Percentiles rank a stretch among this genome's conserved stretches.
These are phyloP conservation scores for Taxillus chinensis DNA, from an alignment of 164 flowering plant genomes.

Conservation along the genomic window DNA sequence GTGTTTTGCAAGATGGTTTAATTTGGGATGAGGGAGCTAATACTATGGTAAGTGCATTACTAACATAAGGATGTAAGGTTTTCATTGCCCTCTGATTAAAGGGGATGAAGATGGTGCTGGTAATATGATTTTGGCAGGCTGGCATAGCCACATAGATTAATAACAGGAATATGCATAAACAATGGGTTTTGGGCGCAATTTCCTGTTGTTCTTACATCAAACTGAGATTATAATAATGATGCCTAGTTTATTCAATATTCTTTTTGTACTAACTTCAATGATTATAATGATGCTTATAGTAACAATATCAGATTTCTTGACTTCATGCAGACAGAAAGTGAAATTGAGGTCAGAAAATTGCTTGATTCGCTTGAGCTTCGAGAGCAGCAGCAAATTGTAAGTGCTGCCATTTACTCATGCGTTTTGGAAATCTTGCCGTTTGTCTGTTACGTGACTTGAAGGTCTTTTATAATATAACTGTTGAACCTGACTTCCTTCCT, in stretches of 20 bases:
- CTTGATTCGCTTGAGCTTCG: constrained; percentile 68
- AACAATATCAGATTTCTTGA: constrained; percentile 3
- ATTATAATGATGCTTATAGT: constrained; percentile 1
- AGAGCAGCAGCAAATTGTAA: constrained; percentile 76
- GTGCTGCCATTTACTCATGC: constrained; percentile 9
- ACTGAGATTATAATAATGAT: no score
- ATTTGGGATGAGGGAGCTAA: constrained; percentile 98
- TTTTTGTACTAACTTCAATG: no score
- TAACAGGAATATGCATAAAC: no score
- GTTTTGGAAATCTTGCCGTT: neutral
- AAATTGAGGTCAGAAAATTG: constrained; percentile 48
- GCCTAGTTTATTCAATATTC: no score
- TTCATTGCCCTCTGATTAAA: no score
- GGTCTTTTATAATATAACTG: no score
- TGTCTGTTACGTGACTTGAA: neutral
- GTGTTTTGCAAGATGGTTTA: constrained; percentile 50
- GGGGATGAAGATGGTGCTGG: no score
- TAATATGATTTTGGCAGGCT: no score
- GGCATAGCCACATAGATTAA: no score
- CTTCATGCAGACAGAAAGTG: constrained; percentile 69
- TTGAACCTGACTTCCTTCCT: no score
- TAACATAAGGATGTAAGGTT: neutral
- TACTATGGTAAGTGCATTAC: constrained; percentile 53
- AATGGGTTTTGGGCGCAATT: no score
- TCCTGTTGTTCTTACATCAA: no score